Evolutionary conservation across 2,329 filamentous ascomycete species (phyloP).

Genomic region (Alternaria novae-zelandiae): DNA sequence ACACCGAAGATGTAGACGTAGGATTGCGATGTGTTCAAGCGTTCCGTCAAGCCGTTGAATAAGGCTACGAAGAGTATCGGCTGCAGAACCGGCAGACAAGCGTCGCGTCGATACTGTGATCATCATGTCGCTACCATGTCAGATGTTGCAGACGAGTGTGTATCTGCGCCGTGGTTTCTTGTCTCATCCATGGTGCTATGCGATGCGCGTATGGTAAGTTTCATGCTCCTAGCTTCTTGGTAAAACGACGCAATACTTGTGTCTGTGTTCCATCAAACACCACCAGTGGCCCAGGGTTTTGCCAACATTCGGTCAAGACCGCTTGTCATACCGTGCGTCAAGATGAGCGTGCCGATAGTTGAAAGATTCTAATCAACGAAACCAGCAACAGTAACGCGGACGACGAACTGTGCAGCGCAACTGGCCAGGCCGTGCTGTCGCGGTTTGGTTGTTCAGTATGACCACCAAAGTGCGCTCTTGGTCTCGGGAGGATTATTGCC

Average conservation of each 20-base stretch:
- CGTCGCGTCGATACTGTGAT: too few species aligned
- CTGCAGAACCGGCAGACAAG: too few species aligned
- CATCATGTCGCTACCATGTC: too few species aligned
- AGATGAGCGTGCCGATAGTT: neutral
- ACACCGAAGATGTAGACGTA: neutral
- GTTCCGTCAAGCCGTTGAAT: neutral
- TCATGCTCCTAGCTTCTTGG: too few species aligned
- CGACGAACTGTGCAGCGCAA: neutral
- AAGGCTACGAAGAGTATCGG: neutral
- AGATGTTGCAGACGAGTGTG: too few species aligned
- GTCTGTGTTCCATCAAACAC: too few species aligned
- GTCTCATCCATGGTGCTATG: too few species aligned
- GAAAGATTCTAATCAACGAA: accelerated
- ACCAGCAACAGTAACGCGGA: neutral
- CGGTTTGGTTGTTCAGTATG: neutral
- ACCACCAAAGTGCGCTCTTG: neutral
- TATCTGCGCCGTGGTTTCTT: too few species aligned
- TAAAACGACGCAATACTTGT: too few species aligned
- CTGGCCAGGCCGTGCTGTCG: neutral
- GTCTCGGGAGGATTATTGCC: neutral
- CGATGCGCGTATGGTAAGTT: too few species aligned
- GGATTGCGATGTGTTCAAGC: neutral
- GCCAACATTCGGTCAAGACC: neutral
- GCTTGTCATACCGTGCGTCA: neutral
- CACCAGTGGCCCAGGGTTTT: too few species aligned